A percentile compares a stretch with the other conserved stretches of the same genome.
Evolutionary conservation across 2,329 filamentous ascomycete genomes (phyloP).

Genomic region (Aplosporella prunicola): DNA sequence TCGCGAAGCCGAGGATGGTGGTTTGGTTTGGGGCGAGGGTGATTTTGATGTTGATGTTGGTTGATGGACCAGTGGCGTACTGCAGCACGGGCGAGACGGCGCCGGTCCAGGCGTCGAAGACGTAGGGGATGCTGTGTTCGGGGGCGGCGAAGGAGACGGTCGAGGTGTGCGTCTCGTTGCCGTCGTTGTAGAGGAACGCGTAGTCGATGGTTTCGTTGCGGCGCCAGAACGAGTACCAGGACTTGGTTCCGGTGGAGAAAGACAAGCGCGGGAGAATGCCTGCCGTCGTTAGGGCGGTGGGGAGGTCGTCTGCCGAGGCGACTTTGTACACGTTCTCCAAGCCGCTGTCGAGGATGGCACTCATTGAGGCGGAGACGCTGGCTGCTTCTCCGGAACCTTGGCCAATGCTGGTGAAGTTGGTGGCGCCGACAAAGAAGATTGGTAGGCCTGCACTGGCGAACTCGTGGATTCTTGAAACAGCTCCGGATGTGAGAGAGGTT

Average conservation of each 20-base stretch:
- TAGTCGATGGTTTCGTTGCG: constrained; percentile 26
- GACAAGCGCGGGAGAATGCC: constrained; percentile 24
- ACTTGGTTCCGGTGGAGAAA: constrained; percentile 18
- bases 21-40: constrained; percentile 32
- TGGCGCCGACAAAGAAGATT: constrained; percentile 28
- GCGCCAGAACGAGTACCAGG: constrained; percentile 31
- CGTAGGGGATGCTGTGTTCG: constrained; percentile 21
- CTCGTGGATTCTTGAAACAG: constrained; percentile 24
- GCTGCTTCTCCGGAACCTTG: constrained; percentile 1
- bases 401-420: constrained; percentile 10
- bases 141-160: constrained; percentile 10
- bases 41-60: constrained; percentile 25
- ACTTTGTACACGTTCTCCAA: constrained; percentile 27
- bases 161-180: constrained; percentile 7
- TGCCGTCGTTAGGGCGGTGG: constrained; percentile 22
- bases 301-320: constrained; percentile 21
- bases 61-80: constrained; percentile 22
- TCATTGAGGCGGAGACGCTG: not conserved
- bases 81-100: constrained; percentile 21
- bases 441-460: constrained; percentile 33
- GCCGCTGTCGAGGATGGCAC: not conserved
- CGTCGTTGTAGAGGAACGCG: constrained; percentile 34
- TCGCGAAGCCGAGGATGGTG: constrained; percentile 30
- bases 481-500: constrained; percentile 26
- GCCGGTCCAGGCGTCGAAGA: constrained; percentile 37